Base-by-base conservation (phyloP, 1,284 basidiomycete genomes). In the Singerocomus inundabilis region DNA sequence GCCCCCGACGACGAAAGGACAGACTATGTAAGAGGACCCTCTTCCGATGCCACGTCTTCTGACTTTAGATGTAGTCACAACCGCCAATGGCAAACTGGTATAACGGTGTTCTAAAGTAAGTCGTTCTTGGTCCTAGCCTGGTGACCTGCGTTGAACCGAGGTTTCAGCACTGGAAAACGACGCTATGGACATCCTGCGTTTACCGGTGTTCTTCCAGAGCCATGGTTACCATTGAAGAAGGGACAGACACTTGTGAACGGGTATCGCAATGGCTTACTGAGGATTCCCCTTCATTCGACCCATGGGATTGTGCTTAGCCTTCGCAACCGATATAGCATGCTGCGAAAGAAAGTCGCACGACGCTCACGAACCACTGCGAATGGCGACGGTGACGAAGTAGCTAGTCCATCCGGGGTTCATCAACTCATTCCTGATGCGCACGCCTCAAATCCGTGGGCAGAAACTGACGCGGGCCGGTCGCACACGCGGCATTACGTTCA, bases 11-110 rank as follows among this genome's bases (percentile, higher is more conserved):
- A 95, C 63, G 84, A 89, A 52, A 77, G 87, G 30, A 97, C 93
- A 12, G 92, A 97, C 71, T 97, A 94, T 68, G 88, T 89, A 57
- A 53, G 84, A 16, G 12, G 2, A 35, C 5, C 6, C n/a, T 25
- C 35, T 35, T 52, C 56, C 29, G 6, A 18, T 11, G 38, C 38
- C 10, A 3, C 33, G 1, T 44, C n/a, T 21, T 16, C 51, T 60
- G 44, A 67, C 26, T 3, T 34, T 24, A 41, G 28, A 26, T 51
- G 0, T 57, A 92, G 85, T 93, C 90, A 0, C 94, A 97, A 69
- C 93, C 93, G 1, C 93, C 94, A 0, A 93, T 97, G 91, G 85
- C 88, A 11, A 91, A 91, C 61, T 94, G 91, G 82, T 96, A 93
- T 64, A 80, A 78, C 41, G 93, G 93, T 0, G 91, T 96, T 9